A percentile compares a stretch with the other conserved stretches of the same genome.
These are phyloP conservation scores for Allomyces macrogynus DNA, from an alignment of 192 early-diverging fungal species.

Conservation along the genomic window DNA sequence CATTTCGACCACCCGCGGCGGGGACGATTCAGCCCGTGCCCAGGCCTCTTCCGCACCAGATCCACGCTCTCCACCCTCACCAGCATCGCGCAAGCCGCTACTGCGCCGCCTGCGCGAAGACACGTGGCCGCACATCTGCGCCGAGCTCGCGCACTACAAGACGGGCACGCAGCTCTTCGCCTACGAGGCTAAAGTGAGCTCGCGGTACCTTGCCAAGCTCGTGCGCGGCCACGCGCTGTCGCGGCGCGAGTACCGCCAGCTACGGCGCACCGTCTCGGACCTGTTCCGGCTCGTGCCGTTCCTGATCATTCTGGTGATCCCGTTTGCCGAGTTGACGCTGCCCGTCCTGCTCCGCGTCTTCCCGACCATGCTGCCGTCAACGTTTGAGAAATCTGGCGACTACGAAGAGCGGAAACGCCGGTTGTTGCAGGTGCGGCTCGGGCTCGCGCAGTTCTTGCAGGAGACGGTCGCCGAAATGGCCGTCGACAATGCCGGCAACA, in stretches of 20 bases:
- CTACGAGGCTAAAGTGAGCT: constrained; percentile 68
- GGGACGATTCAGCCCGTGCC: too few relatives aligned
- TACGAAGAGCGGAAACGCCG: constrained; percentile 86
- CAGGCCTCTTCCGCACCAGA: too few relatives aligned
- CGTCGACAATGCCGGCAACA: constrained; percentile 7
- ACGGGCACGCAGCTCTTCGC: constrained; percentile 77
- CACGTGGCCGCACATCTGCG: constrained; percentile 32
- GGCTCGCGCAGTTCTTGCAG: constrained; percentile 88
- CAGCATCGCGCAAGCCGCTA: too few relatives aligned
- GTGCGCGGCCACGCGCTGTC: constrained; percentile 57
- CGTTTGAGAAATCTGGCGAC: constrained; percentile 40
- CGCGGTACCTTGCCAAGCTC: constrained; percentile 49
- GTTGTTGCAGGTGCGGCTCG: constrained; percentile 71
- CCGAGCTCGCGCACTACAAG: constrained; percentile 79
- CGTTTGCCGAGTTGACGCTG: constrained; percentile 82
- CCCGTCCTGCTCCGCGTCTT: constrained; percentile 79
- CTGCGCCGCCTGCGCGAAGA: too few relatives aligned
- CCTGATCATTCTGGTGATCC: constrained; percentile 74
- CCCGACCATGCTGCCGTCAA: constrained; percentile 89
- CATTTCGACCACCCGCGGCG: too few relatives aligned
- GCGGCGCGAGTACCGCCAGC: constrained; percentile 52
- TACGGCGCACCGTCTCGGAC: constrained; percentile 71
- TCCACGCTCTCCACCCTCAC: too few relatives aligned
- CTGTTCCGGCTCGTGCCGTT: constrained; percentile 77
- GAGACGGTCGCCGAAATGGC: constrained; percentile 81